phyloP scores from a whole-genome alignment of 2,329 filamentous ascomycete species.

The Hansfordia pulvinata region DNA sequence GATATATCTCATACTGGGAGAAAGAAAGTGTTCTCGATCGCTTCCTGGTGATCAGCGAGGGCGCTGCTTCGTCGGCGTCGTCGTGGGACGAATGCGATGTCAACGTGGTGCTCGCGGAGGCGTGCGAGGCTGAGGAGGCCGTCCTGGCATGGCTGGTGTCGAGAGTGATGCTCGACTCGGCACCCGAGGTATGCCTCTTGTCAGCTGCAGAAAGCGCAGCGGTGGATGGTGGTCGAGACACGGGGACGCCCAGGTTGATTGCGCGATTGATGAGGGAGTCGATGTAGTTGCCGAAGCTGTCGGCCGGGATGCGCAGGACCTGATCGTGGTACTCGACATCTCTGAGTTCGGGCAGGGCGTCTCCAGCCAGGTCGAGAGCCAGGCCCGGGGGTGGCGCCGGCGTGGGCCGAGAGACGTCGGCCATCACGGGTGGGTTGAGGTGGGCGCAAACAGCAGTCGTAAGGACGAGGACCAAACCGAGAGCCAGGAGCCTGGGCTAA shows the following conservation, averaged over 20 bases:
- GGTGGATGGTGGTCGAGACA: constrained; percentile 13
- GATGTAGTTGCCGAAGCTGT: constrained; percentile 11
- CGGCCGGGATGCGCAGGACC: constrained; percentile 12
- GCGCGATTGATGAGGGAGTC: constrained; percentile 20
- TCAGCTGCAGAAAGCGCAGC: constrained; percentile 13
- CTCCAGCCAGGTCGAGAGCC: constrained; percentile 5
- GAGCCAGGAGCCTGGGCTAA: too few relatives aligned
- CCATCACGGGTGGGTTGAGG: too few relatives aligned
- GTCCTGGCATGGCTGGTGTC: constrained; percentile 27
- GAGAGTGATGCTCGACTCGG: constrained; percentile 26
- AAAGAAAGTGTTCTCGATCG: constrained; percentile 29
- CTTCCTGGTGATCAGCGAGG: constrained; percentile 13
- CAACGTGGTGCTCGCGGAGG: constrained; percentile 23
- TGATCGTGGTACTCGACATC: constrained; percentile 14
- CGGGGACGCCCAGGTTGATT: constrained; percentile 19
- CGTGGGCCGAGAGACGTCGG: too few relatives aligned
- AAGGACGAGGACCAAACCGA: too few relatives aligned
- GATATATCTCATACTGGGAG: constrained; percentile 35
- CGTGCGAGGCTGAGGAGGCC: constrained; percentile 25
- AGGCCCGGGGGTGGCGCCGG: too few relatives aligned
- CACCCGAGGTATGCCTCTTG: constrained; percentile 22
- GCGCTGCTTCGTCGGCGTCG: constrained; percentile 9
- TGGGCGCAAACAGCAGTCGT: too few relatives aligned
- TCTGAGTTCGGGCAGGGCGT: constrained; percentile 13
- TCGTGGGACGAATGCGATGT: constrained; percentile 29